These are phyloP conservation scores for Circinella umbellata DNA, from an alignment of 371 early-diverging fungal genomes.

Conservation along the genomic window DNA sequence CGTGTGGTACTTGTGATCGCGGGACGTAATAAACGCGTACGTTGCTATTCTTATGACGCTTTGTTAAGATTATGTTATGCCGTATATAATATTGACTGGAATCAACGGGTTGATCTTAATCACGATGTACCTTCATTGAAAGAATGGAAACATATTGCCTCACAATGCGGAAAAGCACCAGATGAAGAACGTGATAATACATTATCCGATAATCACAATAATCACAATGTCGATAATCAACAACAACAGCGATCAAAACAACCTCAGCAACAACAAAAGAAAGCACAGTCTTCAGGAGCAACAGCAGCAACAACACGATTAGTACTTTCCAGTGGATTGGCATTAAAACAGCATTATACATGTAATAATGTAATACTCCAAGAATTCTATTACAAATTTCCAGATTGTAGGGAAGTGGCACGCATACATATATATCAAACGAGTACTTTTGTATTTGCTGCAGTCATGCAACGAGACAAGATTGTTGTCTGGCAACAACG, in stretches of 20 bases:
- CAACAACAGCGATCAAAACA: background rate
- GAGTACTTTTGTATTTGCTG: constrained; percentile 38
- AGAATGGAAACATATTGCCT: constrained; percentile 27
- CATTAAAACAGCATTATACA: constrained; percentile 27
- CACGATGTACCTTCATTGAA: constrained; percentile 30
- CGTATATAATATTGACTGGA: constrained; percentile 35
- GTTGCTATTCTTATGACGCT: constrained; percentile 50
- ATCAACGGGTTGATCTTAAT: constrained; percentile 8
- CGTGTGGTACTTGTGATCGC: constrained; percentile 38
- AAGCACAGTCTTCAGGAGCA: constrained; percentile 1
- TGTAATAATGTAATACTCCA: constrained; percentile 31
- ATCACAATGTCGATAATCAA: background rate
- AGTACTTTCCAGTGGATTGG: constrained; percentile 15
- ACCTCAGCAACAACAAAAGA: background rate
- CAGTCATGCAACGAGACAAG: constrained; percentile 39
- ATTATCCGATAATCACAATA: background rate
- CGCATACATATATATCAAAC: constrained; percentile 42
- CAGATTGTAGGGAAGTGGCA: constrained; percentile 41
- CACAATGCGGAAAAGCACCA: constrained; percentile 24
- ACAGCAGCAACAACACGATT: constrained; percentile 12
- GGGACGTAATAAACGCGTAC: constrained; percentile 42
- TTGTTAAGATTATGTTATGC: constrained; percentile 36
- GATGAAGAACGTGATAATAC: constrained; percentile 9
- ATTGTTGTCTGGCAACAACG: constrained; percentile 47
- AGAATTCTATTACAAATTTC: constrained; percentile 45